Conservation (phyloP, 2,329 filamentous ascomycete species). For the Ceratocystis huliohia region DNA sequence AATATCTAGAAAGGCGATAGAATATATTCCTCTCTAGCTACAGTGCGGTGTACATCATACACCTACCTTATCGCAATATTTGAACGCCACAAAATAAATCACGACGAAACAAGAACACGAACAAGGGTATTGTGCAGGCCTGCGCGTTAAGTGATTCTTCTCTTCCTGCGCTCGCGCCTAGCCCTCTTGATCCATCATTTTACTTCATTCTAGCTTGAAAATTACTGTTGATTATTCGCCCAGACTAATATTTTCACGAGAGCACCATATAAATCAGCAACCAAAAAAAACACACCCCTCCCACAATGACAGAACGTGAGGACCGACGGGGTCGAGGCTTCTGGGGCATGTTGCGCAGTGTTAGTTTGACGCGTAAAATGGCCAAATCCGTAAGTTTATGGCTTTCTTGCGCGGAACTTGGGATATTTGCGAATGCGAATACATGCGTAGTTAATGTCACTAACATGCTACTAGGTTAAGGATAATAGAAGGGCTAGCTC, state of each 20-base stretch:
- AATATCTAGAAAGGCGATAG: background rate
- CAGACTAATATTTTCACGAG: background rate
- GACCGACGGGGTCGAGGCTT: conserved; percentile 18
- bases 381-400: conserved; percentile 15
- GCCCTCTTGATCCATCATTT: background rate
- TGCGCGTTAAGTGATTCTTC: conserved; percentile 20
- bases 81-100: background rate
- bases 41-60: background rate
- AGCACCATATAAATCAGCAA: background rate
- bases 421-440: background rate
- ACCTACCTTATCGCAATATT: background rate
- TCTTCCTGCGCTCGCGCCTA: conserved; percentile 8
- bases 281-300: background rate
- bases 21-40: background rate
- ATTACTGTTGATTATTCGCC: background rate
- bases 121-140: conserved; percentile 4
- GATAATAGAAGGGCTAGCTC: conserved; percentile 20
- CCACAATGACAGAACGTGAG: conserved; percentile 18
- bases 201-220: background rate
- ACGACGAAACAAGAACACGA: conserved; percentile 13
- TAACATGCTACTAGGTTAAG: conserved; percentile 16
- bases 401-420: background rate
- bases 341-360: conserved; percentile 20
- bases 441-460: background rate
- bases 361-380: conserved; percentile 20